A percentile compares a stretch with the other conserved stretches of the same genome.
These are phyloP conservation scores for Boeremia exigua DNA, from an alignment of 2,329 filamentous ascomycete species.

Conservation along the genomic window DNA sequence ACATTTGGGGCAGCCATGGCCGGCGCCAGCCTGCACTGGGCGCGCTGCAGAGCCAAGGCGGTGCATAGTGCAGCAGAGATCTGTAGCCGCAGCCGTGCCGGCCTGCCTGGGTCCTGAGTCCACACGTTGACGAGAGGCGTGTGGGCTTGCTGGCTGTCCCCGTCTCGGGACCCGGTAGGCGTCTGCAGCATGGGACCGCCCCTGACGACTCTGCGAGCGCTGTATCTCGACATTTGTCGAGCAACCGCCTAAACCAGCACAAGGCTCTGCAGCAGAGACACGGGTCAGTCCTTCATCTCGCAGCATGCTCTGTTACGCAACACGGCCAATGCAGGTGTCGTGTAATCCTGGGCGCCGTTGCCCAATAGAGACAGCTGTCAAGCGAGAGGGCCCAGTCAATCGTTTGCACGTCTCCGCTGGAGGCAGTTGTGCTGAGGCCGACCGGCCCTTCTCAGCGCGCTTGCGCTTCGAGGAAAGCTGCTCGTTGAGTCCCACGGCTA, in stretches of 20 bases:
- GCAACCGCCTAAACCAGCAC: slow-evolving; percentile 6
- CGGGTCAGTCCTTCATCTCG: slow-evolving; percentile 14
- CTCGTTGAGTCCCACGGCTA: slow-evolving; percentile 1
- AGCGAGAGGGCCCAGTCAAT: slow-evolving; percentile 30
- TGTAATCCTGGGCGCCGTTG: slow-evolving; percentile 24
- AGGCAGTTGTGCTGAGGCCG: slow-evolving; percentile 14
- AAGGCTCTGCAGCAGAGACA: slow-evolving; percentile 17
- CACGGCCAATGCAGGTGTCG: slow-evolving; percentile 17
- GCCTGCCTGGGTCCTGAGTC: slow-evolving; percentile 15
- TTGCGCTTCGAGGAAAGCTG: slow-evolving; percentile 14
- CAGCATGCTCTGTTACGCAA: slow-evolving; percentile 22
- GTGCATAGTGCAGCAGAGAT: slow-evolving; percentile 27
- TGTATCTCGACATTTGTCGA: slow-evolving; percentile 14
- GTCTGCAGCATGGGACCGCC: slow-evolving; percentile 30
- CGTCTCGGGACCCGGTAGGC: slow-evolving; percentile 30
- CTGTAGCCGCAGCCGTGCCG: slow-evolving; percentile 34
- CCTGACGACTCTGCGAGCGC: slow-evolving; percentile 5
- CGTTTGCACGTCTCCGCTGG: slow-evolving; percentile 10
- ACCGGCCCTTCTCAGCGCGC: slow-evolving; percentile 19
- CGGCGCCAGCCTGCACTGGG: slow-evolving; percentile 27
- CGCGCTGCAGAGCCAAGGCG: slow-evolving; percentile 21
- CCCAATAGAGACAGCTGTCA: slow-evolving; percentile 30
- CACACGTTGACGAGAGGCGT: slow-evolving; percentile 23
- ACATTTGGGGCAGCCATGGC: slow-evolving; percentile 33
- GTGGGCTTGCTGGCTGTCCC: slow-evolving; percentile 29